Conservation (phyloP, 768 basidiomycete genomes). For the Lentinula boryana region DNA sequence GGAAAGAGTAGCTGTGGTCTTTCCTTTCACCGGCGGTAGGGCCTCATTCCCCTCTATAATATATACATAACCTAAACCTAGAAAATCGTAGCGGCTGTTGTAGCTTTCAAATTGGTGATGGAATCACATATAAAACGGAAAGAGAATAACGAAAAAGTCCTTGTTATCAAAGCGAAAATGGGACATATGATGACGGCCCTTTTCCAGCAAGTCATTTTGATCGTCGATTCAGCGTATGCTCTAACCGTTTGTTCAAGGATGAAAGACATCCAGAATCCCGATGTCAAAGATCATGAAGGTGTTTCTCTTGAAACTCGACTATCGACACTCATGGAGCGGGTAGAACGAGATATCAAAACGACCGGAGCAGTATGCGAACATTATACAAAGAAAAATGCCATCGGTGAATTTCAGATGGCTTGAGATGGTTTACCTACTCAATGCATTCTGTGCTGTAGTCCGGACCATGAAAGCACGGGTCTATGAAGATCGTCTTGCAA, state of each 20-base stretch:
- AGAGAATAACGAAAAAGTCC: slow-evolving; percentile 46
- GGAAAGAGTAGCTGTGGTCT: not conserved
- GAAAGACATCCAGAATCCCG: slow-evolving; percentile 18
- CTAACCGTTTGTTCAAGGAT: slow-evolving; percentile 16
- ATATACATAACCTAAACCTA: not conserved
- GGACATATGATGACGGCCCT: slow-evolving; percentile 41
- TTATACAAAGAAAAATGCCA: slow-evolving; percentile 37
- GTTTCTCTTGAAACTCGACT: slow-evolving; percentile 23
- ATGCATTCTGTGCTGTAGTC: slow-evolving; percentile 15
- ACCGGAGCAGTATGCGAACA: slow-evolving; percentile 40
- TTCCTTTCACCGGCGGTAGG: not conserved
- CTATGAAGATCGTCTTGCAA: slow-evolving; percentile 33
- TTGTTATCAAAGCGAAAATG: slow-evolving; percentile 43
- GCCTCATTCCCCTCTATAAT: not conserved
- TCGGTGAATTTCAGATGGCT: slow-evolving; percentile 21
- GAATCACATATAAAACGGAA: slow-evolving; percentile 41
- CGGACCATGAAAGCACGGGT: slow-evolving; percentile 27
- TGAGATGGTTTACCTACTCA: not conserved
- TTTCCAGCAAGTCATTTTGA: slow-evolving; percentile 31
- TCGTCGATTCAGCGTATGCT: not conserved
- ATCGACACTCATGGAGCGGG: slow-evolving; percentile 18
- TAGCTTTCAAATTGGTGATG: slow-evolving; percentile 42
- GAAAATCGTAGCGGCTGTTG: not conserved
- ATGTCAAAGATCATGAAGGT: slow-evolving; percentile 25
- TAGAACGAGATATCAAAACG: slow-evolving; percentile 34